phyloP scores from a whole-genome alignment of 495 filamentous ascomycete genomes.

The Aspergillus asperescens region DNA sequence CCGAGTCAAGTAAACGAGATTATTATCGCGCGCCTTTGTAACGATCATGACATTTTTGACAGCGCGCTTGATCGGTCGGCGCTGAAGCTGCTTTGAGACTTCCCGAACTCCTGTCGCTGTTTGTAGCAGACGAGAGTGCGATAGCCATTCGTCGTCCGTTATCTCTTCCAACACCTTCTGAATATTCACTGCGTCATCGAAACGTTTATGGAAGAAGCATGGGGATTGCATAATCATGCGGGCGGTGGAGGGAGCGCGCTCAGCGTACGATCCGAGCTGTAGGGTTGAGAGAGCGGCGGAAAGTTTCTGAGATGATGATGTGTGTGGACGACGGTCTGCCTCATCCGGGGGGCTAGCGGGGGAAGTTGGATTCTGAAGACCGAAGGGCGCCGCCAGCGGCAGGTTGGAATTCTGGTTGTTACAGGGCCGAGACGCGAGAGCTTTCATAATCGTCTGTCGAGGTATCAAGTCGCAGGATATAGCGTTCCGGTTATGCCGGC shows the following conservation, averaged over 20 bases:
- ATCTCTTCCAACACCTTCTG: conserved; percentile 95
- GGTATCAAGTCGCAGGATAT: conserved; percentile 69
- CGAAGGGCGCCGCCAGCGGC: conserved; percentile 46
- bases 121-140: conserved; percentile 86
- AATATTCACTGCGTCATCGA: conserved; percentile 92
- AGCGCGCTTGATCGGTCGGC: conserved; percentile 78
- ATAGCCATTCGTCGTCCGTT: conserved; percentile 78
- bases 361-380: conserved; percentile 29
- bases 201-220: conserved; percentile 95
- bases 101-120: conserved; percentile 92
- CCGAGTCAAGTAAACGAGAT: conserved; percentile 76
- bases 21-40: conserved; percentile 91
- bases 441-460: conserved; percentile 82
- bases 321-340: conserved; percentile 43
- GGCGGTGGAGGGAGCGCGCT: conserved; percentile 55
- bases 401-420: conserved; percentile 52
- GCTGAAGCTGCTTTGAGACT: conserved; percentile 87
- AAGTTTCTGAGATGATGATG: conserved; percentile 55
- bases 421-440: conserved; percentile 64
- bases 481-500: conserved; percentile 53
- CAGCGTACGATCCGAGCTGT: conserved; percentile 38
- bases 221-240: conserved; percentile 73
- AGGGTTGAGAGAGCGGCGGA: conserved; percentile 61
- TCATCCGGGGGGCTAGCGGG: conserved; percentile 33
- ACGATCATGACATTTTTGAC: conserved; percentile 93